Percentiles rank a stretch among this genome's conserved stretches.
Conservation (phyloP, 805 yeast species). For the Saccharomycopsis fodiens region DNA sequence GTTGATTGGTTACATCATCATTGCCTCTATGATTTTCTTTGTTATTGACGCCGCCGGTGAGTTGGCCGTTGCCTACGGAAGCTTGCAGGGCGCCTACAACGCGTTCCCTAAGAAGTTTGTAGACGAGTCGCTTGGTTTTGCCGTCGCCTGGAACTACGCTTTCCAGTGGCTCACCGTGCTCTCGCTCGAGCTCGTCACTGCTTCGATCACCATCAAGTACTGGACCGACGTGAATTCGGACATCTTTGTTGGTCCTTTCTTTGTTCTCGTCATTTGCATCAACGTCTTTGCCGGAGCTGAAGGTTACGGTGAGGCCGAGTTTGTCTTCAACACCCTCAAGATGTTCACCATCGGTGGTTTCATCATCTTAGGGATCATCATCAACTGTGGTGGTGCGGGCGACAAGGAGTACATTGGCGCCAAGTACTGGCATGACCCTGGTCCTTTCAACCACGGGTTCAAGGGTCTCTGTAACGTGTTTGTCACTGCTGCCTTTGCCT, state of each 20-base stretch:
- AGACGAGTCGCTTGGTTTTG: conserved; percentile 53
- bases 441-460: conserved; percentile 41
- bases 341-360: conserved; percentile 54
- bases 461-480: conserved; percentile 60
- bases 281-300: conserved; percentile 54
- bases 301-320: conserved; percentile 68
- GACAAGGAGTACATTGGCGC: conserved; percentile 53
- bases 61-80: conserved; percentile 35
- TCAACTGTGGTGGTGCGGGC: conserved; percentile 54
- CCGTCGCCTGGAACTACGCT: conserved; percentile 53
- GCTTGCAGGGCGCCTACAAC: conserved; percentile 34
- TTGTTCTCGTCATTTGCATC: conserved; percentile 39
- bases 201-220: conserved; percentile 41
- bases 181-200: conserved; percentile 50
- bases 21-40: conserved; percentile 50
- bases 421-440: conserved; percentile 51
- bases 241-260: conserved; percentile 28
- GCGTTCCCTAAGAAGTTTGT: conserved; percentile 31
- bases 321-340: conserved; percentile 45
- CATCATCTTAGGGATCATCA: conserved; percentile 45
- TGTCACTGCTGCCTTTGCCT: conserved; percentile 55
- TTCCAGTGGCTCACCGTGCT: conserved; percentile 48
- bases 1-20: conserved; percentile 48
- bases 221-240: conserved; percentile 31
- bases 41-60: conserved; percentile 60